Evolutionary conservation across 306 rosid species (phyloP).

Genomic region (Betula pendula): DNA sequence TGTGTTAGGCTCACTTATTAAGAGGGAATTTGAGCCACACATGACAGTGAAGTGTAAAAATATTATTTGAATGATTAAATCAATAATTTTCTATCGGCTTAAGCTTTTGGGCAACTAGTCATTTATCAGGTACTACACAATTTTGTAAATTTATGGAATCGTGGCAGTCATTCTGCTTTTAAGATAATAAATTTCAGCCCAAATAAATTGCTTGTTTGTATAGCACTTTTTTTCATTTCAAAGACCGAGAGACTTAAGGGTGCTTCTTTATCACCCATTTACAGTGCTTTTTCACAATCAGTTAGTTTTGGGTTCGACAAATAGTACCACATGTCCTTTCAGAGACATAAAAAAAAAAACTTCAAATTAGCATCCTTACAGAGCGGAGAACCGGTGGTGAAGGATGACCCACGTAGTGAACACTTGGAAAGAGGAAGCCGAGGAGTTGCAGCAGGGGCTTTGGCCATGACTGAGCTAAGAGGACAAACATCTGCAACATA

Average conservation of each 20-base stretch:
- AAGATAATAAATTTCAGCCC: neutral
- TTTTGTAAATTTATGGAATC: neutral
- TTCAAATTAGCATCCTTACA: slow-evolving; percentile 38
- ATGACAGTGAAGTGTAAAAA: too few relatives aligned
- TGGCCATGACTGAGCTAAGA: slow-evolving; percentile 42
- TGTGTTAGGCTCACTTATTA: neutral
- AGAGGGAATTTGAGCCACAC: too few relatives aligned
- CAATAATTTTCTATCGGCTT: too few relatives aligned
- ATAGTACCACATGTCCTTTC: too few relatives aligned
- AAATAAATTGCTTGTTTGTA: neutral
- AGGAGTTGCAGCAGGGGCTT: slow-evolving; percentile 32
- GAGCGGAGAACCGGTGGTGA: slow-evolving; percentile 67
- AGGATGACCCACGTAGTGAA: slow-evolving; percentile 40
- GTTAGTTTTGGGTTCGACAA: too few relatives aligned
- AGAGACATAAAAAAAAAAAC: neutral
- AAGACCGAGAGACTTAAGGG: neutral
- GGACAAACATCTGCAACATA: slow-evolving; percentile 51
- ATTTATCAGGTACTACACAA: neutral
- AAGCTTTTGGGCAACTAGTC: too few relatives aligned
- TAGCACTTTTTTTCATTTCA: neutral
- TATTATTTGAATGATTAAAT: too few relatives aligned
- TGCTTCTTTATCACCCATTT: neutral
- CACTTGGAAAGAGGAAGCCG: slow-evolving; percentile 36
- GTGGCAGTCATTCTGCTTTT: neutral
- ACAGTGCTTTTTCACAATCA: neutral